phyloP scores from a whole-genome alignment of 257 asterid species.

The Leonotis leonurus region DNA sequence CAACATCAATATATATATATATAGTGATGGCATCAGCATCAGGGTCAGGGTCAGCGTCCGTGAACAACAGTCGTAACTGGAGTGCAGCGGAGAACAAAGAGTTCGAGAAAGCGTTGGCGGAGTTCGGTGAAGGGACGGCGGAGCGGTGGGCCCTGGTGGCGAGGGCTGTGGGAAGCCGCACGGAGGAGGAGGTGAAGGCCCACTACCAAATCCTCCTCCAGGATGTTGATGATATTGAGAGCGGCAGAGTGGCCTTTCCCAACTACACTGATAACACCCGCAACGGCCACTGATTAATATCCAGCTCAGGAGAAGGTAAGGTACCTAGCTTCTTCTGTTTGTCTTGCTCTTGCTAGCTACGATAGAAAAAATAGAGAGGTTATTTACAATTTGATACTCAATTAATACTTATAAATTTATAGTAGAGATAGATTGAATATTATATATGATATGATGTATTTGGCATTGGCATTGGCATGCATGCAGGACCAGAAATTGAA shows the following conservation, averaged over 20 bases:
- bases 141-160: slow-evolving; percentile 89
- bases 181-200: slow-evolving; percentile 56
- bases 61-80: slow-evolving; percentile 47
- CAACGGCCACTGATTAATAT: not conserved
- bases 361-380: too few relatives aligned
- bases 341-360: too few relatives aligned
- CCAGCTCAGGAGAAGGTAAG: too few relatives aligned
- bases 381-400: too few relatives aligned
- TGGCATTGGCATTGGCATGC: too few relatives aligned
- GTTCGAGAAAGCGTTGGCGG: slow-evolving; percentile 71
- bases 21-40: slow-evolving; percentile 26
- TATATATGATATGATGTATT: too few relatives aligned
- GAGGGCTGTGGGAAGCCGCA: slow-evolving; percentile 55
- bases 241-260: slow-evolving; percentile 60
- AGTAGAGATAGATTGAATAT: too few relatives aligned
- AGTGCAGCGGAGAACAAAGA: slow-evolving; percentile 66
- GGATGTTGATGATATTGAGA: slow-evolving; percentile 54
- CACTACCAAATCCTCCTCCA: slow-evolving; percentile 59
- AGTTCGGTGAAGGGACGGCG: slow-evolving; percentile 59
- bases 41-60: slow-evolving; percentile 13
- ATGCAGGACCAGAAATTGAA: not conserved
- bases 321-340: too few relatives aligned
- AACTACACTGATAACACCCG: slow-evolving; percentile 30
- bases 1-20: too few relatives aligned
- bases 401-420: too few relatives aligned